These are phyloP conservation scores for Aquanectria penicillioides DNA, from an alignment of 2,329 filamentous ascomycete species.

Conservation along the genomic window DNA sequence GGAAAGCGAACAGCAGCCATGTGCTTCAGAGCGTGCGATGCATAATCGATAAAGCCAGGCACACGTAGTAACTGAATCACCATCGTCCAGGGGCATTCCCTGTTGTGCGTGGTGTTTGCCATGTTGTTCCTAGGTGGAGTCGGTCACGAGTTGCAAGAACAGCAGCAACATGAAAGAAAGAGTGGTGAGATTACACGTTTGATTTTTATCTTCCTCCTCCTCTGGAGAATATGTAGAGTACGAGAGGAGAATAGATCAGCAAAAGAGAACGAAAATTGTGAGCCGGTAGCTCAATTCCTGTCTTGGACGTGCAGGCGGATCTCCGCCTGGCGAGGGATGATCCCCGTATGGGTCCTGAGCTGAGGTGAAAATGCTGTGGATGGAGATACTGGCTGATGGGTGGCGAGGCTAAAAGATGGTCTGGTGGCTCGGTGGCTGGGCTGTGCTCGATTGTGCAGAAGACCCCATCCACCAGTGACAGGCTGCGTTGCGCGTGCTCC, in stretches of 20 bases:
- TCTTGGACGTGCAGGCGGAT: too few species aligned
- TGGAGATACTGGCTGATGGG: not conserved
- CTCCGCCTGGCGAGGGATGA: not conserved
- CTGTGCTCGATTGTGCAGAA: conserved; percentile 11
- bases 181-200: too few species aligned
- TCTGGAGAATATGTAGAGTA: too few species aligned
- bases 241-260: not conserved
- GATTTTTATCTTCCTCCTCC: too few species aligned
- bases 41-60: conserved; percentile 21
- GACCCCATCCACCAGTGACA: conserved; percentile 1
- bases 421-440: conserved; percentile 15
- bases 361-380: not conserved
- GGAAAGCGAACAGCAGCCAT: too few species aligned
- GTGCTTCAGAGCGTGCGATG: conserved; percentile 3
- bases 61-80: conserved; percentile 19
- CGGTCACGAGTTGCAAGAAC: too few species aligned
- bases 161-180: too few species aligned
- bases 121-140: not conserved
- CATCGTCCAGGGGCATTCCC: conserved; percentile 9
- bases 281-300: too few species aligned
- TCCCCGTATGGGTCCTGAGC: too few species aligned
- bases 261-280: not conserved
- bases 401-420: not conserved
- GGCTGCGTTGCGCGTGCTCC: conserved; percentile 2
- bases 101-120: not conserved